Base-by-base conservation (phyloP, 1,284 basidiomycete species). In the Ganoderma leucocontextum region DNA sequence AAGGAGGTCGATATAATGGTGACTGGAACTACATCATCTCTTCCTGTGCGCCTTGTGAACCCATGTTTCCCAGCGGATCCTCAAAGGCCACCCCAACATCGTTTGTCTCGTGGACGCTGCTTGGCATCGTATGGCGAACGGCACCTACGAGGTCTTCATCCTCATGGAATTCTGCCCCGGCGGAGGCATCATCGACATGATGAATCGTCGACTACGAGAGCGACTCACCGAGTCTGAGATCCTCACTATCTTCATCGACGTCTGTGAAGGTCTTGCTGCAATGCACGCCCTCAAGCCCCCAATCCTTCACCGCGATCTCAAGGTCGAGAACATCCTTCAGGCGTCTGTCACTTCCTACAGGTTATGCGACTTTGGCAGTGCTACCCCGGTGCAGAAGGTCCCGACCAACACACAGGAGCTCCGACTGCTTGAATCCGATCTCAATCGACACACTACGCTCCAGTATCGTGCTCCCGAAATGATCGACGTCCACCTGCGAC, bases 1-100 rank as follows among this genome's bases (percentile, higher is more conserved):
- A 96, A 94, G 81, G 98, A 99, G 82, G 98, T 99, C 55, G 96
- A 99, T 77, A 95, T 98, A 72, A 99, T 99, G 96, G 97, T 97
- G 76, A 76, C 91, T 85, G 57, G 35, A 38, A 19, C 36, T 60
- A 58, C 39, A 59, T 60, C 73, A 76, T 68, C 72, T 78, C 75
- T 77, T 72, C 42, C 22, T 38, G 38, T 68, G 38, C 66, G 25
- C 39, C 39, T 36, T 63, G 49, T 64, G 38, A 67, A 68, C 63
- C 25, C 29, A 36, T 49, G 66, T 59, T 73, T 57, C 77, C 73
- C 80, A 95, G 93, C 89, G 93, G 79, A 85, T 95, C 72, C 86
- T 97, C 65, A 91, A 93, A 81, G 93, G 94, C 47, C 95, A 97
- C 77, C 92, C 95, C 5, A 95, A 97, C 79, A 96, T 98, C 70